Conservation (phyloP, 148 eudicot genomes). For the Chenopodium album region DNA sequence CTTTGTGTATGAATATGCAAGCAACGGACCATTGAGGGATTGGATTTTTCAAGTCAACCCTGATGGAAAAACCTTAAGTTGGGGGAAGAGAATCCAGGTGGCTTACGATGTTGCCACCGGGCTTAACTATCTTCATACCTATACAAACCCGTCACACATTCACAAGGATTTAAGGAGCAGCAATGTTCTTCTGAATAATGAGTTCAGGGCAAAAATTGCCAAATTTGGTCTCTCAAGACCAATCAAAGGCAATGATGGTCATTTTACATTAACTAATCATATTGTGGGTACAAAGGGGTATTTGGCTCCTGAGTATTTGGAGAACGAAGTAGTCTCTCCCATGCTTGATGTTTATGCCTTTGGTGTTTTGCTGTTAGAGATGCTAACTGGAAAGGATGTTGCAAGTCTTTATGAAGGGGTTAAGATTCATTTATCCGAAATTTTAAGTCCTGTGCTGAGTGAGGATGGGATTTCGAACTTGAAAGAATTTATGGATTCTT, state of each 20-base stretch:
- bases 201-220: constrained; percentile 64
- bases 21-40: constrained; percentile 57
- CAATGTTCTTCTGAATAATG: constrained; percentile 50
- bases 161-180: constrained; percentile 64
- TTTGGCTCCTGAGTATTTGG: constrained; percentile 72
- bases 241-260: constrained; percentile 35
- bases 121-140: constrained; percentile 65
- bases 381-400: constrained; percentile 61
- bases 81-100: constrained; percentile 55
- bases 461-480: constrained; percentile 27
- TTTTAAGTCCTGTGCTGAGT: constrained; percentile 34
- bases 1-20: constrained; percentile 64
- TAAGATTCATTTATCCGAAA: constrained; percentile 43
- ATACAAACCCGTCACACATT: constrained; percentile 60
- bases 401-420: constrained; percentile 37
- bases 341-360: constrained; percentile 75
- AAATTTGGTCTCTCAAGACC: constrained; percentile 58
- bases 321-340: constrained; percentile 53
- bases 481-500: constrained; percentile 44
- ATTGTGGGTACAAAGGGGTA: constrained; percentile 55
- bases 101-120: constrained; percentile 71
- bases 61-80: constrained; percentile 35
- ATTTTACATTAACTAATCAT: constrained; percentile 39
- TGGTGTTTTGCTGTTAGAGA: constrained; percentile 65
- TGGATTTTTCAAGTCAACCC: constrained; percentile 44